Base-by-base conservation (phyloP, 192 early-diverging fungal species). In the Spizellomyces punctatus region DNA sequence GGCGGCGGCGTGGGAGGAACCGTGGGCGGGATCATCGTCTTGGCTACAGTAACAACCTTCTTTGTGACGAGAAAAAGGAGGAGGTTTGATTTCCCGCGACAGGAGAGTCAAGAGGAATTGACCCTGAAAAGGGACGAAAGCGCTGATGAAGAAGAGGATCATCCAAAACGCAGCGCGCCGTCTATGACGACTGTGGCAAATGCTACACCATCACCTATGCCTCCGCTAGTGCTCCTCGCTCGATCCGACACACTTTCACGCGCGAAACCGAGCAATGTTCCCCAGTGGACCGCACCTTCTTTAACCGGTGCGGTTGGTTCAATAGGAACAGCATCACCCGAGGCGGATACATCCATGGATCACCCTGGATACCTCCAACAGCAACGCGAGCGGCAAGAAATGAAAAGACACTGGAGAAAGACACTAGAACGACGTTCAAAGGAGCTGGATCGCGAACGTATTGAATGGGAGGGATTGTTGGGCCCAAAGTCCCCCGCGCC, bases 1-100 rank as follows among this genome's bases (percentile, higher is more conserved):
- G 68, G 68, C 14, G 68, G 68, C 58, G 68, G 68, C n/a, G 45
- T 70, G 6, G 68, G 68, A 41, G 68, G 68, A 17, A 45, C 58
- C 12, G 16, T 70, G 36, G 68, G 17, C 5, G 57, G 68, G 10
- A 21, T 70, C 6, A 16, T 70, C 0, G 12, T 70, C 9, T 43
- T 70, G 6, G 68, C 58, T 8, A 17, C 16, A 17, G 68, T 48
- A 43, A 47, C 58, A 14, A 46, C 43, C 10, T 62, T 70, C 45
- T 16, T 70, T 0, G 58, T 70, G 8, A 27, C 68, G 16, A 56
- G 66, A 14, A 54, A 42, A 19, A 50, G 50, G 52, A 54, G 46
- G 48, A 52, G 55, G 6, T 62, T 46, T 6, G 58, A 59, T 54
- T 54, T n/a, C 17, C 14, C 50, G 50, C 12, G 50, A 54, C 17